Evolutionary conservation across 2,329 filamentous ascomycete genomes (phyloP), one percentile per base, ranked within the genome.

Genomic region (Ceratocystis harringtonii): DNA sequence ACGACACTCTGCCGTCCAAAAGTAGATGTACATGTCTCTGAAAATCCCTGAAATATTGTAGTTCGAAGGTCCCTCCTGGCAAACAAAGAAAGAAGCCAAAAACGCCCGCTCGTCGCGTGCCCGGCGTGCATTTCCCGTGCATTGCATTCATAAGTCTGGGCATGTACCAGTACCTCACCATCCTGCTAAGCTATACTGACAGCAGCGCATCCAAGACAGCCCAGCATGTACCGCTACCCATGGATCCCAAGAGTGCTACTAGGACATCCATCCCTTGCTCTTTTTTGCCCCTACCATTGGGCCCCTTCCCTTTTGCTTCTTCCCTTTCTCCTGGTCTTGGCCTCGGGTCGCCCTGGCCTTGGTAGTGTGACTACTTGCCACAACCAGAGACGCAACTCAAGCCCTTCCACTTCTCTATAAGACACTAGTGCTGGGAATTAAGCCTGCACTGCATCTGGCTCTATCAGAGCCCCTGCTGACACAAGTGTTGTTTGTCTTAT

Each of bases 361-460:
- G 36, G n/a, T 50, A 57, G 52, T n/a, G 52, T 57, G 52, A 57
- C 52, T 25, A 57, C 52, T 57, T 57, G 22, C 52, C 30, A 28
- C 52, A 57, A 25, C n/a, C 6, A 28, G 52, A 57, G 48, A 50
- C 10, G n/a, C 10, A 41, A 41, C 36, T 5, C 36, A 5, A 15
- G 36, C 36, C 36, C 36, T 41, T 41, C 10, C 10, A 12, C 48
- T 50, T 2, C n/a, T 48, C 48, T 50, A 50, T 22, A 5, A 19
- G 3, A 22, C 48, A 12, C 22, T 50, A 50, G 48, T 10, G 19
- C 8, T 4, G 36, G 8, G 3, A 41, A 41, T 41, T 5, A 4
- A 41, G 36, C 36, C 36, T 41, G 36, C 36, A 4, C 10, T 41
- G 36, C 10, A 41, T 15, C 36, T 41, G 10, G 36, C 36, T 12